Base-by-base conservation (phyloP, 345 rosid species). In the Gossypium arboreum region DNA sequence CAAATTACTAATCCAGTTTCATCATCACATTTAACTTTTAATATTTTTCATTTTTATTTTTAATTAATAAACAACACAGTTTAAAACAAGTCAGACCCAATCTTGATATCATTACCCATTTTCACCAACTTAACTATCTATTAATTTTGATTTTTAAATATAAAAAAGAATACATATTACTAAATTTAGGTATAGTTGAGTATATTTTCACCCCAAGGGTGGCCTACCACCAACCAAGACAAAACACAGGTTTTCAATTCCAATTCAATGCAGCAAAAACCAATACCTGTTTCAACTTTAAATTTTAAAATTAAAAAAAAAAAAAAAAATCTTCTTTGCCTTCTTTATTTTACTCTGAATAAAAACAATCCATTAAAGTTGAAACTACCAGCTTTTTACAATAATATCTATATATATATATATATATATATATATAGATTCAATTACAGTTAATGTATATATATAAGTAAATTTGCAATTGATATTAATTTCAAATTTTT, bases 181-280 rank as follows among this genome's bases (percentile, higher is more conserved):
- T 18, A 11, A 44, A 2, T 67, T 67, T 63, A 7, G n/a, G 58
- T 54, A 54, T 54, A 54, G 9, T 54, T 1, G 58, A 54, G 18
- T 54, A n/a, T 51, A 17, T 57, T 57, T 56, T 16, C 41, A 69
- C 16, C n/a, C 43, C 13, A 34, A 67, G 2, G 29, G 5, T 20
- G 71, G 52, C 70, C 54, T 66, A 45, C 41, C 72, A 47, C 57
- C 72, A 68, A 24, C 57, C 57, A 48, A 48, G 72, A 48, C 57
- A 68, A 24, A 68, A 25, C 2, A 25, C 20, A 5, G 20, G 20
- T 45, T 68, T 48, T 15, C 72, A 48, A 48, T 48, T 15, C 41
- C 72, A 48, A 48, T 48, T 24, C 41, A 48, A 68, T 47, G 56
- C 72, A 68, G 16, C 43, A 48, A 68, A 48, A 15, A 48, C 25